Evolutionary conservation across 1,284 basidiomycete genomes (phyloP).

Genomic region (Apiotrichum brassicae): DNA sequence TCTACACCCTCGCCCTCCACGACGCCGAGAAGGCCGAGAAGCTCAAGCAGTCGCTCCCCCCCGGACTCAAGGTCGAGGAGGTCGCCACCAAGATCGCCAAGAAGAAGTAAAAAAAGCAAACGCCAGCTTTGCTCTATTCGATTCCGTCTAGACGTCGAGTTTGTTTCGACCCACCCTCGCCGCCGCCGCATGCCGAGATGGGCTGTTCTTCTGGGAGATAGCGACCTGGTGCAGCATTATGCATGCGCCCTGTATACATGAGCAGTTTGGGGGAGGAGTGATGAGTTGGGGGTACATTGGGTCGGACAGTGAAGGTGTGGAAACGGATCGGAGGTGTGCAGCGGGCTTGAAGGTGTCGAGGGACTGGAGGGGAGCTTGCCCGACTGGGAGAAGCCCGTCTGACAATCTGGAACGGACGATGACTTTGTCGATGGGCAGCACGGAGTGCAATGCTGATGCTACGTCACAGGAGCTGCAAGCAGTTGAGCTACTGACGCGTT

Average conservation of each 20-base stretch:
- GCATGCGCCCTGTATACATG: conserved; percentile 15
- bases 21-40: conserved; percentile 99
- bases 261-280: too few relatives aligned
- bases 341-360: too few relatives aligned
- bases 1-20: conserved; percentile 93
- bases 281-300: too few relatives aligned
- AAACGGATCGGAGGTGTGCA: too few relatives aligned
- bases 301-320: too few relatives aligned
- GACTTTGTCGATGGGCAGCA: too few relatives aligned
- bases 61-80: conserved; percentile 51
- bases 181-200: background rate
- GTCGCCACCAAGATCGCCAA: conserved; percentile 45
- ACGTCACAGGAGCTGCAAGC: too few relatives aligned
- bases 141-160: background rate
- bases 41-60: conserved; percentile 90
- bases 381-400: too few relatives aligned
- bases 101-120: conserved; percentile 43
- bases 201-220: conserved; percentile 4
- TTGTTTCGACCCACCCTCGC: background rate
- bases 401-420: too few relatives aligned
- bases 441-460: too few relatives aligned
- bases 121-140: background rate
- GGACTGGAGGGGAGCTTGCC: too few relatives aligned
- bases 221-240: conserved; percentile 1
- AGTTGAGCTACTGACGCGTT: too few relatives aligned